Conservation (phyloP, 768 basidiomycete genomes). For the Amanita brunnescens region DNA sequence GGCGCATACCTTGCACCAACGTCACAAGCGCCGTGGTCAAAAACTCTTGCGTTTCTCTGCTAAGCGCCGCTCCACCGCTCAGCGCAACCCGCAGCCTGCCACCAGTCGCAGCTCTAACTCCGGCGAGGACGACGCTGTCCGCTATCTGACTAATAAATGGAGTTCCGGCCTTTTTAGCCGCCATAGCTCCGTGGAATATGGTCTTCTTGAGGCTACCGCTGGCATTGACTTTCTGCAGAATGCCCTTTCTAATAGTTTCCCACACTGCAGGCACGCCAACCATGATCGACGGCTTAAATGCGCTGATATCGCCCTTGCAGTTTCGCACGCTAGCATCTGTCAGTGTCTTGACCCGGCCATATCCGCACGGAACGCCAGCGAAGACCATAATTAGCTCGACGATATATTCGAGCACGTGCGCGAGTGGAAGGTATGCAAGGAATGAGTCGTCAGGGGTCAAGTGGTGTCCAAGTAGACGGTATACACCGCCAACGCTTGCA, state of each 20-base stretch:
- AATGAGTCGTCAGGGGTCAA: slow-evolving; percentile 53
- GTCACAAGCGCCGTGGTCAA: slow-evolving; percentile 71
- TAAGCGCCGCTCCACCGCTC: slow-evolving; percentile 83
- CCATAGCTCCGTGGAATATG: slow-evolving; percentile 74
- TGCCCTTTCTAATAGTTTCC: slow-evolving; percentile 96
- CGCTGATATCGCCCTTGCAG: slow-evolving; percentile 74
- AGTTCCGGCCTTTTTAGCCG: slow-evolving; percentile 61
- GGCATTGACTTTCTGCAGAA: slow-evolving; percentile 69
- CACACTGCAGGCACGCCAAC: slow-evolving; percentile 94
- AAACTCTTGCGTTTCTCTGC: slow-evolving; percentile 87
- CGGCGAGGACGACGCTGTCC: slow-evolving; percentile 67
- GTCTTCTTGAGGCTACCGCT: slow-evolving; percentile 59
- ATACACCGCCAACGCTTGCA: slow-evolving; percentile 79
- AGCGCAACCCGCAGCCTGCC: slow-evolving; percentile 75
- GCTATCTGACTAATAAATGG: slow-evolving; percentile 60
- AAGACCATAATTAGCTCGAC: slow-evolving; percentile 77
- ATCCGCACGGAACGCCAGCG: slow-evolving; percentile 76
- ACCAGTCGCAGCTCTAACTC: slow-evolving; percentile 78
- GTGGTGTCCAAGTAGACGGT: slow-evolving; percentile 60
- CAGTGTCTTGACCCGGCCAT: slow-evolving; percentile 90
- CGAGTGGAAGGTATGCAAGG: slow-evolving; percentile 89
- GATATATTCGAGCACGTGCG: slow-evolving; percentile 93
- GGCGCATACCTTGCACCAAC: slow-evolving; percentile 69
- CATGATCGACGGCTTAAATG: slow-evolving; percentile 83
- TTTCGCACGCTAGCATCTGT: slow-evolving; percentile 90